Percentiles rank a stretch among this genome's conserved stretches.
These are phyloP conservation scores for Solanum appendiculatum DNA, from an alignment of 257 asterid genomes.

Conservation along the genomic window DNA sequence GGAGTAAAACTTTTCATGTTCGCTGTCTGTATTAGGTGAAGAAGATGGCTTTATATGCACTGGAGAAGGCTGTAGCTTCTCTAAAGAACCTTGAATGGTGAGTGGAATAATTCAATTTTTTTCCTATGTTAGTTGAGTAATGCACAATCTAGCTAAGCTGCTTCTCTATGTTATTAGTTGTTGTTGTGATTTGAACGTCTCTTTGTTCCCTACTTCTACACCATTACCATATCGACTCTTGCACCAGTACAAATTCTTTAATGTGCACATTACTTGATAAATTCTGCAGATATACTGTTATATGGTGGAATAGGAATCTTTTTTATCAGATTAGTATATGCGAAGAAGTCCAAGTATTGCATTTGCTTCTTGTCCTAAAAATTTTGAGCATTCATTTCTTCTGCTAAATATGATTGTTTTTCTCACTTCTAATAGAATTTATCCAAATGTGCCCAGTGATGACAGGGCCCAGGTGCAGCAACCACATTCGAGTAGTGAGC, in stretches of 20 bases:
- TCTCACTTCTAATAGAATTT: background rate
- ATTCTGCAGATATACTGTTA: background rate
- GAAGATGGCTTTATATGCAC: conserved; percentile 43
- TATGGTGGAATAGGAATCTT: background rate
- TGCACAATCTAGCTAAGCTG: background rate
- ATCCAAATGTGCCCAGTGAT: background rate
- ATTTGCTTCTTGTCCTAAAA: background rate
- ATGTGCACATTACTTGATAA: background rate
- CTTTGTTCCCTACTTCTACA: background rate
- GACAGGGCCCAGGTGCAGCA: background rate
- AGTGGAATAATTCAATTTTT: background rate
- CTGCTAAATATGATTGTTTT: background rate
- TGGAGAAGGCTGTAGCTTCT: conserved; percentile 10
- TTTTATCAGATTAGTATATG: background rate
- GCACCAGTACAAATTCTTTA: background rate
- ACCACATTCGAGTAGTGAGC: background rate
- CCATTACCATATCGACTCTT: background rate
- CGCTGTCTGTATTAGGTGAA: conserved; percentile 24
- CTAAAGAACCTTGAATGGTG: conserved; percentile 6
- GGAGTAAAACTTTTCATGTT: background rate
- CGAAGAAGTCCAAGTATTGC: background rate
- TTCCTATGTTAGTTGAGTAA: background rate
- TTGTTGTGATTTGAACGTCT: background rate
- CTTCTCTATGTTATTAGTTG: background rate
- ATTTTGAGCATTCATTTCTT: background rate